Percentiles rank a stretch among this genome's conserved stretches.
Evolutionary conservation across 768 basidiomycete genomes (phyloP).

Genomic region (Calvatia gigantea): DNA sequence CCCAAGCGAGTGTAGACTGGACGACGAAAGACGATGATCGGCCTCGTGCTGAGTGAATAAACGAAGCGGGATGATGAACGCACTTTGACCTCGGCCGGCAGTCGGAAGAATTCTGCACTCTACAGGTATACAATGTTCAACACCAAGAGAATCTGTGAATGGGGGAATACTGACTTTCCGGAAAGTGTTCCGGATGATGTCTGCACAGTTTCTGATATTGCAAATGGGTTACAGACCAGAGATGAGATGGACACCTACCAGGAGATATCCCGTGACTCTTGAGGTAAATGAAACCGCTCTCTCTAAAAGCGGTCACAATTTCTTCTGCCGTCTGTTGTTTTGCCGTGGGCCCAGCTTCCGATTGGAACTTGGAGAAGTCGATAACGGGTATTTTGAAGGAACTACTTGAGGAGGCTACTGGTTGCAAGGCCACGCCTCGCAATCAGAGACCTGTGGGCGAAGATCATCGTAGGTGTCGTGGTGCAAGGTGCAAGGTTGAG

Average conservation of each 20-base stretch:
- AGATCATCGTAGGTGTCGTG: slow-evolving; percentile 18
- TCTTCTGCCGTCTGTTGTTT: slow-evolving; percentile 61
- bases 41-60: not conserved
- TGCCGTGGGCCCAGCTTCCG: slow-evolving; percentile 33
- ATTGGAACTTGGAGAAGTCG: slow-evolving; percentile 69
- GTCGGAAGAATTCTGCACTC: slow-evolving; percentile 74
- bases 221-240: not conserved
- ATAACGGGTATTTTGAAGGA: slow-evolving; percentile 71
- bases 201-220: slow-evolving; percentile 17
- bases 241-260: slow-evolving; percentile 22
- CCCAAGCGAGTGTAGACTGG: slow-evolving; percentile 70
- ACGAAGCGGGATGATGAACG: not conserved
- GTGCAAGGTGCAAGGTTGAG: not conserved
- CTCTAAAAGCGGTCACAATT: slow-evolving; percentile 75
- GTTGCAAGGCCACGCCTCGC: slow-evolving; percentile 26
- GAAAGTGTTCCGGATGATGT: slow-evolving; percentile 57
- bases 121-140: slow-evolving; percentile 25
- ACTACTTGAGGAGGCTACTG: slow-evolving; percentile 17
- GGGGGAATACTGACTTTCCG: slow-evolving; percentile 43
- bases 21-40: not conserved
- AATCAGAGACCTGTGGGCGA: slow-evolving; percentile 20
- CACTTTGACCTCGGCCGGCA: slow-evolving; percentile 64
- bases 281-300: slow-evolving; percentile 80
- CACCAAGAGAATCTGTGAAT: not conserved
- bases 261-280: slow-evolving; percentile 66